phyloP scores from a whole-genome alignment of 228 moss, liverwort and hornwort genomes.

The Sphagnum fallax region DNA sequence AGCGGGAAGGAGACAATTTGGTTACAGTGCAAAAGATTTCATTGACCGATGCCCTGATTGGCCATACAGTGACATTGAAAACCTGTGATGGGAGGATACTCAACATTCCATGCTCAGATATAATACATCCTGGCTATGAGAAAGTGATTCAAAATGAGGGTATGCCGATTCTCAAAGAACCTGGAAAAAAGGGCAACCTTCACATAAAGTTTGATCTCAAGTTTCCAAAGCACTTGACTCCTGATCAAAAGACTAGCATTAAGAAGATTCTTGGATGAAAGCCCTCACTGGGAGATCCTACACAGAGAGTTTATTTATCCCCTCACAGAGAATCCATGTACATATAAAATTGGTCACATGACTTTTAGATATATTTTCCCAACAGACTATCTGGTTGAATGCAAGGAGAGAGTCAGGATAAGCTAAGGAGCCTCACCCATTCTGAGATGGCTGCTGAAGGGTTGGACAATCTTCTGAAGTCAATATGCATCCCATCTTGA shows the following conservation, averaged over 20 bases:
- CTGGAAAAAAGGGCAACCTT: slow-evolving; percentile 75
- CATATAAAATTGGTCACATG: no score
- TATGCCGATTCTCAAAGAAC: slow-evolving; percentile 71
- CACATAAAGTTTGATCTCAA: slow-evolving; percentile 71
- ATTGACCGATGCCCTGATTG: slow-evolving; percentile 61
- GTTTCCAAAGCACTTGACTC: slow-evolving; percentile 50
- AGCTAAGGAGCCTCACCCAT: no score
- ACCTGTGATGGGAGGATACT: slow-evolving; percentile 64
- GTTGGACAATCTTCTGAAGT: no score
- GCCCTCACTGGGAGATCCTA: no score
- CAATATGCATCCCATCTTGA: no score
- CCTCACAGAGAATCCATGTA: no score
- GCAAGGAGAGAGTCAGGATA: no score
- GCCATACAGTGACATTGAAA: slow-evolving; percentile 53
- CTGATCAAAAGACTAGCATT: slow-evolving; percentile 46
- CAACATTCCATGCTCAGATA: slow-evolving; percentile 61
- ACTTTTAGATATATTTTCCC: no score
- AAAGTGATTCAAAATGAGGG: slow-evolving; percentile 71
- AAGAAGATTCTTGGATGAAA: slow-evolving; percentile 25
- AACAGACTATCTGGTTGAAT: no score
- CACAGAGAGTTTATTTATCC: no score
- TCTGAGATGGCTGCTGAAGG: no score
- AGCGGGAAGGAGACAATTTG: slow-evolving; percentile 80
- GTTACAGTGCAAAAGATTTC: slow-evolving; percentile 49
- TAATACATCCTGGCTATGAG: slow-evolving; percentile 57